phyloP scores from a whole-genome alignment of 1,284 basidiomycete species.

The Hortiboletus rubellus region DNA sequence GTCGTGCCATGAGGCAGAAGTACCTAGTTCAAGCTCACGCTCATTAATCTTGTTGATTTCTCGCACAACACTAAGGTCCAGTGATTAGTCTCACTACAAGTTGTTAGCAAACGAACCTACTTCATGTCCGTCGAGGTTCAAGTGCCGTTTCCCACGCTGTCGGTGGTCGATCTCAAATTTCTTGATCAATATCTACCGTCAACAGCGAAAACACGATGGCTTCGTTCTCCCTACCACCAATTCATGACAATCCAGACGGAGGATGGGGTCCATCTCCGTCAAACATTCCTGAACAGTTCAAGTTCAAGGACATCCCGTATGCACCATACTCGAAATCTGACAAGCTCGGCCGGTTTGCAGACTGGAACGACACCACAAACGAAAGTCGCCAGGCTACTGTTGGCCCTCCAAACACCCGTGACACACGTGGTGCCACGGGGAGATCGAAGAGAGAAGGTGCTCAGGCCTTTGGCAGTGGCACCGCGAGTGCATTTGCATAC shows the following conservation, averaged over 20 bases:
- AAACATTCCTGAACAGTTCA: conserved; percentile 75
- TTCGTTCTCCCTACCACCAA: conserved; percentile 74
- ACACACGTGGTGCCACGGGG: conserved; percentile 48
- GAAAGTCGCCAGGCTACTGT: conserved; percentile 62
- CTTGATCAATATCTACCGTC: conserved; percentile 14
- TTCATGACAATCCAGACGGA: conserved; percentile 80
- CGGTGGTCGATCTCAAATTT: conserved; percentile 15
- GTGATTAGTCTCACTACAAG: conserved; percentile 14
- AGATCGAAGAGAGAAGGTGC: conserved; percentile 65
- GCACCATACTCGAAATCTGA: conserved; percentile 98
- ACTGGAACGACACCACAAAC: conserved; percentile 86
- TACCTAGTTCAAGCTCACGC: conserved; percentile 83
- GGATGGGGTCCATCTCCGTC: conserved; percentile 81
- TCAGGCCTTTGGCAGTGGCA: conserved; percentile 78
- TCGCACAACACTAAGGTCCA: conserved; percentile 70
- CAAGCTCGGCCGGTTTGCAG: conserved; percentile 96
- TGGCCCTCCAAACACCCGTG: conserved; percentile 51
- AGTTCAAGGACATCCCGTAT: conserved; percentile 92
- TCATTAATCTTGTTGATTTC: conserved; percentile 96
- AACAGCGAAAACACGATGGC: conserved; percentile 47
- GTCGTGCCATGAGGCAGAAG: conserved; percentile 89
- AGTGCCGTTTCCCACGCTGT: conserved; percentile 47
- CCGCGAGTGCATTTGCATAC: conserved; percentile 94
- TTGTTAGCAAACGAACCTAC: conserved; percentile 43
- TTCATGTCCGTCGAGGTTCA: conserved; percentile 53